A percentile compares a stretch with the other conserved stretches of the same genome.
Conservation (phyloP, 2,329 filamentous ascomycete species). For the Hypoxylon sp. region DNA sequence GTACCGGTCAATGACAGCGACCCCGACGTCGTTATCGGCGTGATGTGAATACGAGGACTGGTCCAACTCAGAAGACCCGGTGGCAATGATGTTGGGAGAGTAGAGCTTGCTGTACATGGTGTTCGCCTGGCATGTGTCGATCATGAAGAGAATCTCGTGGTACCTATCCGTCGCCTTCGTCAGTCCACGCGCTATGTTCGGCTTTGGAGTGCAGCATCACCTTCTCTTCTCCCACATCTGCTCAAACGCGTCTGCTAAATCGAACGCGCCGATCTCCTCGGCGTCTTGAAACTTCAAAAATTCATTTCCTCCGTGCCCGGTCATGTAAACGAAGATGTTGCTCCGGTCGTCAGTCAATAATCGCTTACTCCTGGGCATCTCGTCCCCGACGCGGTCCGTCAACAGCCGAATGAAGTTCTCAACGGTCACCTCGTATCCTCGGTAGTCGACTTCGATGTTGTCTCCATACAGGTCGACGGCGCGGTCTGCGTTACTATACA, state of each 20-base stretch:
- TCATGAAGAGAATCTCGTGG: constrained; percentile 99
- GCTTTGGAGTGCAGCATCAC: constrained; percentile 53
- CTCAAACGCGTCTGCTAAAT: constrained; percentile 95
- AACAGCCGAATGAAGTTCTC: constrained; percentile 97
- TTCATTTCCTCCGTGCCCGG: constrained; percentile 95
- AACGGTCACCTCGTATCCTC: constrained; percentile 97
- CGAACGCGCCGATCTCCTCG: constrained; percentile 96
- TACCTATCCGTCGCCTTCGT: constrained; percentile 68
- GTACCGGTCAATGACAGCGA: constrained; percentile 97
- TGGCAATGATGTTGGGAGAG: constrained; percentile 97
- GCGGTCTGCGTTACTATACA: constrained; percentile 98
- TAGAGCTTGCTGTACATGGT: constrained; percentile 99
- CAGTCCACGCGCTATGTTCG: constrained; percentile 6
- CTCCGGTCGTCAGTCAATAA: constrained; percentile 94
- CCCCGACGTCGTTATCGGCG: constrained; percentile 96
- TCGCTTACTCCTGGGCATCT: constrained; percentile 94
- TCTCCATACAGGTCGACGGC: constrained; percentile 97
- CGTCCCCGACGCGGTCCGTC: constrained; percentile 92
- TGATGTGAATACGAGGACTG: constrained; percentile 98
- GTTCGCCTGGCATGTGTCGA: constrained; percentile 99
- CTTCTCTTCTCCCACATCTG: constrained; percentile 99
- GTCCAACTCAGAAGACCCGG: constrained; percentile 94
- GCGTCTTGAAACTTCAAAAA: constrained; percentile 99
- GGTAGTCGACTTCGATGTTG: constrained; percentile 98
- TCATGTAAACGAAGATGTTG: constrained; percentile 99